Evolutionary conservation across 1,284 basidiomycete species (phyloP).

Genomic region (Ganoderma lucidum): DNA sequence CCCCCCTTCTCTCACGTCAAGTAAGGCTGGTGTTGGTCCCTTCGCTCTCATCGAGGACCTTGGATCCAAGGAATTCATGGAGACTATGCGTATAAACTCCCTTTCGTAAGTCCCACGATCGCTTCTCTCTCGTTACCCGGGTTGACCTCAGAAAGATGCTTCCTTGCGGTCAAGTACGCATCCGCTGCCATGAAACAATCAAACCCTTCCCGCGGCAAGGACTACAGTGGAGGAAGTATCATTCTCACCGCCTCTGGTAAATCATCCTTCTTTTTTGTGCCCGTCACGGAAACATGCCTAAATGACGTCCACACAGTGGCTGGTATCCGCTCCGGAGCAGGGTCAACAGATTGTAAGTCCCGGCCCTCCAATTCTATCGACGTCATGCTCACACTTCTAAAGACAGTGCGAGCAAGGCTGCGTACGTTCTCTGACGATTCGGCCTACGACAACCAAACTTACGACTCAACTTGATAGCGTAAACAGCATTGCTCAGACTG

Average conservation of each 20-base stretch:
- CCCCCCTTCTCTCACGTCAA: background rate
- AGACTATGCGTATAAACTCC: constrained; percentile 82
- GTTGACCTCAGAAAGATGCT: constrained; percentile 65
- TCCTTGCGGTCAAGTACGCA: constrained; percentile 90
- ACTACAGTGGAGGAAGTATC: constrained; percentile 80
- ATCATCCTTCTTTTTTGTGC: constrained; percentile 31
- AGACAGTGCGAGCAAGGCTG: constrained; percentile 93
- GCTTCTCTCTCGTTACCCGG: constrained; percentile 37
- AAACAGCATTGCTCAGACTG: constrained; percentile 86
- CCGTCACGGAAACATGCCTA: background rate
- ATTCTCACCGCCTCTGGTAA: constrained; percentile 89
- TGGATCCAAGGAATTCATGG: constrained; percentile 74
- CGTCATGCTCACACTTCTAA: constrained; percentile 12
- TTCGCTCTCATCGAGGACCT: constrained; percentile 59
- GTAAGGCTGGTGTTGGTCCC: constrained; percentile 71
- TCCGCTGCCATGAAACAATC: constrained; percentile 81
- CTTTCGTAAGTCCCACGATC: constrained; percentile 65
- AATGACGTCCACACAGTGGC: constrained; percentile 63
- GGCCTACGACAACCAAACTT: background rate
- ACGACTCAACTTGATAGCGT: constrained; percentile 55
- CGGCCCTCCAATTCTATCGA: background rate
- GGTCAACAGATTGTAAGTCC: constrained; percentile 81
- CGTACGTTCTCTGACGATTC: constrained; percentile 55
- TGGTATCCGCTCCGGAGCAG: constrained; percentile 87
- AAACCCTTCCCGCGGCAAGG: constrained; percentile 72